Evolutionary conservation across 2,329 filamentous ascomycete species (phyloP).

Genomic region (Purpureocillium takamizusanense): DNA sequence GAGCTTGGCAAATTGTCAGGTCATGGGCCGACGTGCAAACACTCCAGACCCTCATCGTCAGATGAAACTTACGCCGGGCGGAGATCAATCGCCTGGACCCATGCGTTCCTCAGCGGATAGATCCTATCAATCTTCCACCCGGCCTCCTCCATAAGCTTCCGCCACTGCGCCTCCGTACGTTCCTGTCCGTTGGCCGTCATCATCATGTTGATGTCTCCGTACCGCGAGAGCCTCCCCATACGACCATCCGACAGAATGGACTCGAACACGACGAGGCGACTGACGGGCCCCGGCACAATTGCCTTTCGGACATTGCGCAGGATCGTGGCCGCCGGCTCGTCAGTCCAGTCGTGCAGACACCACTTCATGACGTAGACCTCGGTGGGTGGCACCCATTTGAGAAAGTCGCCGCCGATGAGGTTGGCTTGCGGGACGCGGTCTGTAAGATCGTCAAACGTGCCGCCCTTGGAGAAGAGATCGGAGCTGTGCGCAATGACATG

Average conservation of each 20-base stretch:
- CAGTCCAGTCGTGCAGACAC: slow-evolving; percentile 31
- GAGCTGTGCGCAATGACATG: slow-evolving; percentile 21
- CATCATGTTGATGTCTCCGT: slow-evolving; percentile 34
- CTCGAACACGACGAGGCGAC: slow-evolving; percentile 27
- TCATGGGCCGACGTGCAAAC: no score
- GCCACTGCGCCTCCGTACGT: slow-evolving; percentile 19
- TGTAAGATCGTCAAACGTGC: slow-evolving; percentile 22
- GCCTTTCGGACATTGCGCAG: slow-evolving; percentile 16
- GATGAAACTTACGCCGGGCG: neutral
- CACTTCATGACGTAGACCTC: slow-evolving; percentile 27
- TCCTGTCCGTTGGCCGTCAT: slow-evolving; percentile 21
- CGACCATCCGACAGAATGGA: slow-evolving; percentile 22
- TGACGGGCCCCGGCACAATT: slow-evolving; percentile 14
- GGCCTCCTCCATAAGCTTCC: slow-evolving; percentile 13
- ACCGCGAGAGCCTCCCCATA: slow-evolving; percentile 19
- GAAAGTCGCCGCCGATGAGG: slow-evolving; percentile 24
- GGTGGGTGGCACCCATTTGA: slow-evolving; percentile 19
- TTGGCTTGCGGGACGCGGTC: slow-evolving; percentile 16
- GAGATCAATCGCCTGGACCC: slow-evolving; percentile 4
- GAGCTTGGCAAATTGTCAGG: no score
- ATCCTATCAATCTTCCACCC: slow-evolving; percentile 18
- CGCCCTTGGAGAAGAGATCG: slow-evolving; percentile 16
- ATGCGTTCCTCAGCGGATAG: slow-evolving; percentile 1
- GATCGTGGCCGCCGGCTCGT: slow-evolving; percentile 20
- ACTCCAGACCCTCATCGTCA: no score